These are phyloP conservation scores for Linnemannia exigua DNA, from an alignment of 192 early-diverging fungal genomes.

Conservation along the genomic window DNA sequence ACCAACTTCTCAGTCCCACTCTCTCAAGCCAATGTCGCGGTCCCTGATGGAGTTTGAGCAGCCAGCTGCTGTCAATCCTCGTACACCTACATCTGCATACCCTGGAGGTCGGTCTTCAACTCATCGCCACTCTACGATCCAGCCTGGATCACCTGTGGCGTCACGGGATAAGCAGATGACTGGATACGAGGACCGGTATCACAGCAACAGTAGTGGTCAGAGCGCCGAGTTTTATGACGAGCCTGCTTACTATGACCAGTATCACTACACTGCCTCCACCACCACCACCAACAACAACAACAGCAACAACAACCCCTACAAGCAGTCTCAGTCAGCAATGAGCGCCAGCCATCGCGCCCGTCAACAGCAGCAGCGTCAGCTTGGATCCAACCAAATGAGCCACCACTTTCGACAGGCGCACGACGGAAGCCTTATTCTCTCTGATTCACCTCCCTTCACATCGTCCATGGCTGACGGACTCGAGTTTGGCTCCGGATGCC, in stretches of 20 bases:
- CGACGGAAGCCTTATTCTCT: conserved; percentile 31
- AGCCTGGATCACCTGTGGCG: conserved; percentile 8
- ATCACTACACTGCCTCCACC: conserved; percentile 4
- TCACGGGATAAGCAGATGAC: conserved; percentile 13
- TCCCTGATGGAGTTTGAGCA: background rate
- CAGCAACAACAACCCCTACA: background rate
- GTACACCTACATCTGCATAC: background rate
- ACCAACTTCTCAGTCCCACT: conserved; percentile 8
- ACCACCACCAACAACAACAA: no score
- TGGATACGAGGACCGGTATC: conserved; percentile 32
- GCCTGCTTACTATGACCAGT: conserved; percentile 17
- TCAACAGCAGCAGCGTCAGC: conserved; percentile 19
- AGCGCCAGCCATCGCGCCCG: background rate
- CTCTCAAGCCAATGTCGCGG: conserved; percentile 14
- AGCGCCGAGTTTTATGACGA: conserved; percentile 38
- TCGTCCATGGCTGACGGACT: background rate
- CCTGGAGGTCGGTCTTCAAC: background rate
- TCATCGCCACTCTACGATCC: background rate
- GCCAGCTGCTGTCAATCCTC: background rate
- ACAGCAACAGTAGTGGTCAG: conserved; percentile 42
- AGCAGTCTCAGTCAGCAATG: background rate
- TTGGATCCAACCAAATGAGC: conserved; percentile 24
- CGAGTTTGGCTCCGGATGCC: conserved; percentile 8
- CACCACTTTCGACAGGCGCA: conserved; percentile 42
- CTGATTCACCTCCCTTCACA: background rate